Evolutionary conservation across 805 yeast genomes (phyloP).

Genomic region (Starmera dryadoides): DNA sequence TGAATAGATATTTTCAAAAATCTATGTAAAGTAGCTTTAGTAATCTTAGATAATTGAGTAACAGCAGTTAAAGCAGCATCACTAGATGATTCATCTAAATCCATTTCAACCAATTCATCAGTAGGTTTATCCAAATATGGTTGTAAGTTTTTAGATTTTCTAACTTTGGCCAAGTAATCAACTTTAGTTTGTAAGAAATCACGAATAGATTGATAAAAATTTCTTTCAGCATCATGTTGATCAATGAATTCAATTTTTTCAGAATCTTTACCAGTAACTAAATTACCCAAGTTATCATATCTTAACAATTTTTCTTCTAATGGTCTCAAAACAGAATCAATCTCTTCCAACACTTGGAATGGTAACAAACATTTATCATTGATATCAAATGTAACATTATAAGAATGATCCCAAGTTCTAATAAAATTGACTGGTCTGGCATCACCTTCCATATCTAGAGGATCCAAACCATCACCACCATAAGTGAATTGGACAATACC

Average conservation of each 20-base stretch:
- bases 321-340: conserved; percentile 52
- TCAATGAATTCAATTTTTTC: conserved; percentile 63
- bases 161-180: conserved; percentile 41
- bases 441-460: conserved; percentile 98
- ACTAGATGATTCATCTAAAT: conserved; percentile 30
- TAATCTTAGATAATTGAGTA: conserved; percentile 60
- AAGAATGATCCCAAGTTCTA: conserved; percentile 93
- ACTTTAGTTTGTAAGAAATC: conserved; percentile 57
- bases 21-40: conserved; percentile 47
- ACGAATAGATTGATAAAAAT: conserved; percentile 70
- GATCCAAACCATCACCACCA: conserved; percentile 99
- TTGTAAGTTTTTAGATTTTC: conserved; percentile 47
- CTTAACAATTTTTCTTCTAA: conserved; percentile 54
- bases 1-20: conserved; percentile 72
- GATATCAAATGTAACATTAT: conserved; percentile 58
- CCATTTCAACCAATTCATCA: conserved; percentile 33
- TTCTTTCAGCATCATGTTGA: conserved; percentile 81
- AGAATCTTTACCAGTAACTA: conserved; percentile 35
- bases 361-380: conserved; percentile 58
- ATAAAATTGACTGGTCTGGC: conserved; percentile 91
- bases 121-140: conserved; percentile 35
- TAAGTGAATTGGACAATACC: conserved; percentile 97
- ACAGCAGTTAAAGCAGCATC: conserved; percentile 38
- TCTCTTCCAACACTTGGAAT: conserved; percentile 51
- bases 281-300: conserved; percentile 64